Conservation (phyloP, 1,284 basidiomycete species). For the Sphagnurus paluster region DNA sequence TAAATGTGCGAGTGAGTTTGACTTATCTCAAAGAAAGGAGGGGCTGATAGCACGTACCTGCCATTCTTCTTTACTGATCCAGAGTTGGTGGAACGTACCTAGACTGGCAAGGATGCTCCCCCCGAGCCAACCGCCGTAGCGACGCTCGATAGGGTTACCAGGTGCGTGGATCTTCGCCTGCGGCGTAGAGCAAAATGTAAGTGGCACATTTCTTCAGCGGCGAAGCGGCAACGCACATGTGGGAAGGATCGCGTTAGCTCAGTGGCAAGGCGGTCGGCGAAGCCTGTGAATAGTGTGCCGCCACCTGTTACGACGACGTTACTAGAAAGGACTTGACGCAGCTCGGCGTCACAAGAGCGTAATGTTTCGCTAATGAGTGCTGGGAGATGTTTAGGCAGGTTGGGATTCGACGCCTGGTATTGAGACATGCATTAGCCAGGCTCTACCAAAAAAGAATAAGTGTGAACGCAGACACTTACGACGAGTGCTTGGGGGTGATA, state of each 20-base stretch:
- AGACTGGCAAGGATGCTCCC: conserved; percentile 91
- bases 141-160: conserved; percentile 84
- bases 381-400: conserved; percentile 75
- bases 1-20: not conserved
- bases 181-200: not conserved
- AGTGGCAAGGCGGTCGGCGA: conserved; percentile 81
- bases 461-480: conserved; percentile 51
- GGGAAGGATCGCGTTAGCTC: conserved; percentile 82
- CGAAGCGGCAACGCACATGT: conserved; percentile 54
- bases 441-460: not conserved
- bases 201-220: not conserved
- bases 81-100: conserved; percentile 95
- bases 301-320: conserved; percentile 97
- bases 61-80: conserved; percentile 93
- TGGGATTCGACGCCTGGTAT: conserved; percentile 59
- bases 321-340: conserved; percentile 85
- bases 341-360: conserved; percentile 86
- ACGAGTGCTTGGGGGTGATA: conserved; percentile 75
- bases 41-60: conserved; percentile 51
- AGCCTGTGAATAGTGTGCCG: conserved; percentile 83
- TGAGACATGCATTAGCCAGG: not conserved
- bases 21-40: not conserved
- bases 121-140: conserved; percentile 91
- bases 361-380: conserved; percentile 81
- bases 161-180: conserved; percentile 87